Base-by-base conservation (phyloP, 305 asterid genomes). In the Fraxinus floribunda region DNA sequence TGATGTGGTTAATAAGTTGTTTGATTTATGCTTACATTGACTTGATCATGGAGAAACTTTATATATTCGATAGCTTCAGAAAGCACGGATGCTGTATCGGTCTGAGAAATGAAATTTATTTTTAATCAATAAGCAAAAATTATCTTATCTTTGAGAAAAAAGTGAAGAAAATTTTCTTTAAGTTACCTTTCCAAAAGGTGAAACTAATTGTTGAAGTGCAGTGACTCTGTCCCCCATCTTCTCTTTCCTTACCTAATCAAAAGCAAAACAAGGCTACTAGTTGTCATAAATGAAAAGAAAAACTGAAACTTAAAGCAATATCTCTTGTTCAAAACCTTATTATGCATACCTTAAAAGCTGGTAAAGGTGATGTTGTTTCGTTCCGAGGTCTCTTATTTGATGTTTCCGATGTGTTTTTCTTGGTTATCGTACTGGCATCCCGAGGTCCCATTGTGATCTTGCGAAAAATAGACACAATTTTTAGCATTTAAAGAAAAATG, bases 211-310 rank as follows among this genome's bases (percentile, higher is more conserved):
- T 91, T 95, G 99, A 83, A 95, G 97, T 80, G 99, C 97, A 87
- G 98, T 95, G 93, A 95, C 94, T 95, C 99, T 94, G 98, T 95
- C 99, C 89, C 99, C 99, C 98, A 95, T 92, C 91, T 94, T 95
- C 92, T 95, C 99, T 91, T 95, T 95, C 90, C 96, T 92, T 87
- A 90, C 99, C 99, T 95, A 86, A 83, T 83, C 83, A 84, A 82
- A 78, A 92, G 82, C 80, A 80, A 86, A 80, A 30, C 66, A 76
- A 78, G 75, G 26, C 78, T 72, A 68, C 66, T 52, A 16, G 22
- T 16, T 4, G 22, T 52, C 16, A 52, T 52, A 22, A 16, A 52
- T 52, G 62, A 52, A 52, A 52, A 16, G 62, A 16, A 16, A 49
- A 52, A 5, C 74, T 84, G 81, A 83, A 75, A 34, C 32, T 76